These are phyloP conservation scores for Teratosphaeria gauchensis DNA, from an alignment of 2,329 filamentous ascomycete species.

Conservation along the genomic window DNA sequence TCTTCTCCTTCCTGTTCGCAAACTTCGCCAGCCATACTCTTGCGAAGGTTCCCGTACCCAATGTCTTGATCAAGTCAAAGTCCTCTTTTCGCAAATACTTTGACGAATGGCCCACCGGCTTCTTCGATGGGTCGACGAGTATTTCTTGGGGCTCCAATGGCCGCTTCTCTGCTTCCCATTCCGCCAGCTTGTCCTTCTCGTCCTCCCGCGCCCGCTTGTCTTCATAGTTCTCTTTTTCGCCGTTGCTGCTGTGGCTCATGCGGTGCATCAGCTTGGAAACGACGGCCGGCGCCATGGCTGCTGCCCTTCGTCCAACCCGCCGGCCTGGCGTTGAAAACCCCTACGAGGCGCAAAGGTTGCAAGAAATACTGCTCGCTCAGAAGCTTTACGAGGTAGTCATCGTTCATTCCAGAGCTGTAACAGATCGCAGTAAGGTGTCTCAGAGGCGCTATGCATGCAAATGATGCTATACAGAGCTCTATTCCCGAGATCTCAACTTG, in stretches of 20 bases:
- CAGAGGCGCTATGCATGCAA: neutral
- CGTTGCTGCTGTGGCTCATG: constrained; percentile 22
- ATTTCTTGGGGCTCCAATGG: constrained; percentile 36
- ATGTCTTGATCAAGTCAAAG: constrained; percentile 64
- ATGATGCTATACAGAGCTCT: neutral
- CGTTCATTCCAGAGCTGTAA: neutral
- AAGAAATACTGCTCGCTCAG: neutral
- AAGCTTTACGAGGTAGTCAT: neutral
- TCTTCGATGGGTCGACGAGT: constrained; percentile 32
- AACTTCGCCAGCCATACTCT: constrained; percentile 69
- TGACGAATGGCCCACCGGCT: constrained; percentile 39
- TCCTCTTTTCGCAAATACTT: constrained; percentile 44
- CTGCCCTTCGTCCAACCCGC: neutral
- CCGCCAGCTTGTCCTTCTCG: constrained; percentile 36
- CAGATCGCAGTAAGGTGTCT: neutral
- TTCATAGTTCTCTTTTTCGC: constrained; percentile 15
- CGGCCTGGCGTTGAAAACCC: neutral
- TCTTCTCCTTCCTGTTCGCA: constrained; percentile 36
- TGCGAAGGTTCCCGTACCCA: constrained; percentile 71
- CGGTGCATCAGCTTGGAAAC: constrained; percentile 28
- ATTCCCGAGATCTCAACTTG: neutral
- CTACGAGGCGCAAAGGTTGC: neutral
- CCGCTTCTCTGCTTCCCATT: constrained; percentile 38
- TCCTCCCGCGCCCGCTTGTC: constrained; percentile 30
- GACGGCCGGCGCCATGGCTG: constrained; percentile 23